These are phyloP conservation scores for Jamesozyma rosinii DNA, from an alignment of 805 yeast species.

Conservation along the genomic window DNA sequence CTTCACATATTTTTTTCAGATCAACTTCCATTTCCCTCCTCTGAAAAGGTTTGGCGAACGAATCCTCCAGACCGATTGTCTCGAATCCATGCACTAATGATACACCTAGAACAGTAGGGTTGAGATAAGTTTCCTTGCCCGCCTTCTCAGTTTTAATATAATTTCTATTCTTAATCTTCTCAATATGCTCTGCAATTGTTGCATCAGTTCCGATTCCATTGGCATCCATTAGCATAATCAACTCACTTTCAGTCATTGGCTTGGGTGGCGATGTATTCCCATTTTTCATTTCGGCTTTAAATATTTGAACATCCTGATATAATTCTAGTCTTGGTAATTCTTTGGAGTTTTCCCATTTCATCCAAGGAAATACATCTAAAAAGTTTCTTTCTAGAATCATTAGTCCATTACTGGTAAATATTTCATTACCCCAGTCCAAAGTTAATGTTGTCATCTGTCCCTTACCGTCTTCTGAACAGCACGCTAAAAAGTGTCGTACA, in stretches of 20 bases:
- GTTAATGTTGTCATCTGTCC: constrained; percentile 59
- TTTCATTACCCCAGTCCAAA: constrained; percentile 71
- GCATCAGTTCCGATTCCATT: constrained; percentile 99
- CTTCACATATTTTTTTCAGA: constrained; percentile 60
- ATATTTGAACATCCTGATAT: constrained; percentile 50
- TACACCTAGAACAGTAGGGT: constrained; percentile 79
- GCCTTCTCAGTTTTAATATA: constrained; percentile 47
- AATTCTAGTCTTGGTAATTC: constrained; percentile 54
- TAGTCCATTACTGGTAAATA: constrained; percentile 64
- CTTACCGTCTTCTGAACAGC: constrained; percentile 84
- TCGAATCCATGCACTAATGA: constrained; percentile 86
- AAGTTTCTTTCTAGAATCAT: constrained; percentile 66
- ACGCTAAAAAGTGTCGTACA: constrained; percentile 77
- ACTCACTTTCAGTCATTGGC: constrained; percentile 83
- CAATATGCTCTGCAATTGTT: constrained; percentile 95
- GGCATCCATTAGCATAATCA: constrained; percentile 88
- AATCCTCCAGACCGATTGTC: constrained; percentile 59
- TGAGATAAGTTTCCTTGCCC: constrained; percentile 37
- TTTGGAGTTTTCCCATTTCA: constrained; percentile 63
- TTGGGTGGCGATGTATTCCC: constrained; percentile 79
- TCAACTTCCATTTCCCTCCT: constrained; percentile 66
- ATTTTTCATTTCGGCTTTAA: constrained; percentile 48
- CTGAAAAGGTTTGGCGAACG: constrained; percentile 81
- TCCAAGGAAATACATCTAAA: constrained; percentile 70
- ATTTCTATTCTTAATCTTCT: constrained; percentile 58